A percentile compares a stretch with the other conserved stretches of the same genome.
Conservation (phyloP, 768 basidiomycete species). For the Suillus tomentosus region DNA sequence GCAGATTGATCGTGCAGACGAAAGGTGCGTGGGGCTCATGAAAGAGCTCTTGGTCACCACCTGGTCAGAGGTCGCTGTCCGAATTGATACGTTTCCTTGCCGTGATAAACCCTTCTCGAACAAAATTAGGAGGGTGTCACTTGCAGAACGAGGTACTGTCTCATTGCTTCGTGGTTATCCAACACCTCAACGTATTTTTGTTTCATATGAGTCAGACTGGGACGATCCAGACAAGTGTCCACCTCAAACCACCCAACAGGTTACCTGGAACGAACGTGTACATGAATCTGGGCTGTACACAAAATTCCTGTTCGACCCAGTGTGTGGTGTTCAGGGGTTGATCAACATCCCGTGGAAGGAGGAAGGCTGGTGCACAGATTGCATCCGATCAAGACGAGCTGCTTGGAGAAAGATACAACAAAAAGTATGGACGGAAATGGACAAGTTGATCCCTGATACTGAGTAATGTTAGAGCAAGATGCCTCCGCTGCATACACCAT, state of each 20-base stretch:
- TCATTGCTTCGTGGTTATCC: too few species aligned
- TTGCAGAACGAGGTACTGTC: too few species aligned
- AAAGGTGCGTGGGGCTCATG: slow-evolving; percentile 16
- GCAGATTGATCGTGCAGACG: neutral
- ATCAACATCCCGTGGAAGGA: slow-evolving; percentile 26
- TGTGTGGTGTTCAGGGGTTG: slow-evolving; percentile 36
- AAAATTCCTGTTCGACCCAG: slow-evolving; percentile 33
- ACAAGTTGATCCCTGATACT: neutral
- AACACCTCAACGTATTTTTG: too few species aligned
- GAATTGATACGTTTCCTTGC: neutral
- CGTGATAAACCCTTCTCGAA: too few species aligned
- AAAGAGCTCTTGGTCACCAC: slow-evolving; percentile 23
- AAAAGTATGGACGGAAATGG: slow-evolving; percentile 1
- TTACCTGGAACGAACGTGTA: slow-evolving; percentile 12
- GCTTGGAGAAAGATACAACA: slow-evolving; percentile 26
- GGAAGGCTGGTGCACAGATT: slow-evolving; percentile 36
- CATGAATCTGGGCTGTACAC: slow-evolving; percentile 29
- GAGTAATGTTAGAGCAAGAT: neutral
- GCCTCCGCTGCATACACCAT: too few species aligned
- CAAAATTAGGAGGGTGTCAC: too few species aligned
- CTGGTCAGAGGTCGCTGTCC: slow-evolving; percentile 21
- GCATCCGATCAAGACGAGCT: slow-evolving; percentile 29
- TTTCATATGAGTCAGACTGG: too few species aligned
- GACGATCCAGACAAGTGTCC: too few species aligned
- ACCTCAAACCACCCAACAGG: neutral